Base-by-base conservation (phyloP, 768 basidiomycete genomes). In the Leccinum imitatum region DNA sequence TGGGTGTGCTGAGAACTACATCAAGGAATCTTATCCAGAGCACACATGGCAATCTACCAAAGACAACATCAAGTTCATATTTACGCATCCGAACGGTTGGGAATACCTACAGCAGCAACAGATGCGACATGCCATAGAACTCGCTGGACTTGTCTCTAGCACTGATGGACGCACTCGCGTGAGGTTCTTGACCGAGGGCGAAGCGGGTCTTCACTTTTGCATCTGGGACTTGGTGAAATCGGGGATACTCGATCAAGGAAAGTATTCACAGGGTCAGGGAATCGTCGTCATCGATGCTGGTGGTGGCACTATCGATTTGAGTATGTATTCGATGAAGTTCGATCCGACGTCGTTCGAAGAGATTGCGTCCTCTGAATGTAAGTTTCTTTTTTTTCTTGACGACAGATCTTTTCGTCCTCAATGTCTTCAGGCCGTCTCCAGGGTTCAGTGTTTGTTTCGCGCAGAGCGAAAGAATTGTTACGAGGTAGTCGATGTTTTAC, bases 51-150 rank as follows among this genome's bases (percentile, higher is more conserved):
- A 58, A 0, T 77, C 76, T 0, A 60, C 84, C 17, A 71, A 79
- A 56, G 59, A 73, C 14, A 65, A 59, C 2, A 80, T 82, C 21
- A 76, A 82, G 27, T 82, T 81, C 58, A 73, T 87, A 2, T 75
- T 87, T 6, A 78, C 79, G 0, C 84, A 86, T 63, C 86, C 86
- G 1, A 87, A 87, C 57, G 84, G 83, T 0, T 87, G 86, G 86
- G 85, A 81, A 58, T 81, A 82, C 1, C 66, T 66, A 0, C 86
- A 87, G 63, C 86, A 86, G 55, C 69, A 70, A 27, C 71, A 77
- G 59, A 82, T 86, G 74, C 78, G 85, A 1, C 67, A 67, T 39
- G 86, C 84, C 2, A 80, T 83, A 1, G 74, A 82, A 4, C 60
- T 62, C 6, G 84, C 84, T 1, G 81, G 81, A 1, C 74, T 87